Percentiles rank a stretch among this genome's conserved stretches.
Conservation (phyloP, 2,329 filamentous ascomycete species). For the Triangularia setosa region DNA sequence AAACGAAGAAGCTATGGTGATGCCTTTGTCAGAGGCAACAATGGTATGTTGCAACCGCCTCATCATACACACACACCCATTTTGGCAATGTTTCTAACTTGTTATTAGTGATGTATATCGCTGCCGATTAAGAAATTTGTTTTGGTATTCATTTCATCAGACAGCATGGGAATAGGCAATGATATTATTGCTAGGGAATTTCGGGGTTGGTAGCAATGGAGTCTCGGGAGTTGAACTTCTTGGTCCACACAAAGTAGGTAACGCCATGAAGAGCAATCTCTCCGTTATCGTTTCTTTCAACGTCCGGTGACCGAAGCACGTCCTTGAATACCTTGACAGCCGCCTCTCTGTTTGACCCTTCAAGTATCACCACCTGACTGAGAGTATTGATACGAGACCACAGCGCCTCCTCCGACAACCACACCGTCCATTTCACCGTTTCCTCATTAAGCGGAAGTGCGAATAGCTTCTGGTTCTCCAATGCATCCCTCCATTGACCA, state of each 20-base stretch:
- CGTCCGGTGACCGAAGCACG: conserved; percentile 49
- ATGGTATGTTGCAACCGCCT: conserved; percentile 56
- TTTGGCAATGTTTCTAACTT: conserved; percentile 4
- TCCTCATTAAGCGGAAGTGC: conserved; percentile 58
- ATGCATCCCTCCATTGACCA: conserved; percentile 58
- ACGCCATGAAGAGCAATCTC: conserved; percentile 61
- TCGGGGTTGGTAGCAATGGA: background rate
- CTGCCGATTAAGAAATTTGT: conserved; percentile 50
- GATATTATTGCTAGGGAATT: background rate
- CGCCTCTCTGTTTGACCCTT: conserved; percentile 39
- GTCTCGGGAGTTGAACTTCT: conserved; percentile 9
- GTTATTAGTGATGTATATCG: conserved; percentile 64
- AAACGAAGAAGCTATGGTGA: conserved; percentile 84
- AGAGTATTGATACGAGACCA: conserved; percentile 64
- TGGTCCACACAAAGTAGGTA: conserved; percentile 62
- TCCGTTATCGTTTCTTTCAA: conserved; percentile 56
- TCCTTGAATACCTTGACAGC: conserved; percentile 51
- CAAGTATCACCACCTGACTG: conserved; percentile 62
- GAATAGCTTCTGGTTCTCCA: conserved; percentile 53
- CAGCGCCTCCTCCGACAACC: conserved; percentile 55
- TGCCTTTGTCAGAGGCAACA: conserved; percentile 94
- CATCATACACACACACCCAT: background rate
- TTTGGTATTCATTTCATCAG: background rate
- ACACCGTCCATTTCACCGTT: conserved; percentile 53
- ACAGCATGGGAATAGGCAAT: background rate